Percentiles rank a stretch among this genome's conserved stretches.
Conservation (phyloP, 768 basidiomycete species). For the Trametes villosa region DNA sequence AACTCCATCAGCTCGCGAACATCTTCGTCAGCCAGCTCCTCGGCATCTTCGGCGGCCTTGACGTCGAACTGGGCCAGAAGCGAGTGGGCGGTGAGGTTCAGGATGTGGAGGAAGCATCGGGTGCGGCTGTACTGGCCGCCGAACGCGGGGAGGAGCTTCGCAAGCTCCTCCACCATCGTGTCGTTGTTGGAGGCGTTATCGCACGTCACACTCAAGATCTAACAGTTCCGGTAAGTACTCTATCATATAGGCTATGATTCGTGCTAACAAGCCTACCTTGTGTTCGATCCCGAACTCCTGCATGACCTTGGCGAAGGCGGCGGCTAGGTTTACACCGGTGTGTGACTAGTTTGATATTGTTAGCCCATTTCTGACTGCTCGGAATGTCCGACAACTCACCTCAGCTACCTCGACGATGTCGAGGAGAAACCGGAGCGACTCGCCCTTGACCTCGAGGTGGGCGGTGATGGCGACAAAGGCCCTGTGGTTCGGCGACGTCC, state of each 20-base stretch:
- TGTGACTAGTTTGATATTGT: no score
- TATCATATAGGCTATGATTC: no score
- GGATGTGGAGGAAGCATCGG: constrained; percentile 23
- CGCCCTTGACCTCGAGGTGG: no score
- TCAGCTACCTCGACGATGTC: no score
- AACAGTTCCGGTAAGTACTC: neutral
- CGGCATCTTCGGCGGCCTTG: neutral
- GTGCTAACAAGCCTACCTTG: constrained; percentile 36
- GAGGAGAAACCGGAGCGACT: no score
- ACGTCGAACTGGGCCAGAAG: constrained; percentile 22
- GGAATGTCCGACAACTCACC: no score
- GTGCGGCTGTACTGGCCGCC: neutral
- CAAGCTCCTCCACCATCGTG: constrained; percentile 16
- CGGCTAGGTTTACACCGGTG: no score
- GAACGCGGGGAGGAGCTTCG: neutral
- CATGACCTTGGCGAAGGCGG: constrained; percentile 38
- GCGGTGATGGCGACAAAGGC: no score
- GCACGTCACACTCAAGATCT: constrained; percentile 19
- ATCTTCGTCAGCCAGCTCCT: neutral
- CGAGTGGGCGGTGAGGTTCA: constrained; percentile 14
- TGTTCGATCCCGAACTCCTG: constrained; percentile 40
- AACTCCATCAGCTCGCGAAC: neutral
- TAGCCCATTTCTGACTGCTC: no score
- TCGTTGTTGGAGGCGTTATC: constrained; percentile 27
- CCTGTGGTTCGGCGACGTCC: no score